Evolutionary conservation across 352 stramenopile species (phyloP).

Genomic region (Globisporangium paroecandrum): DNA sequence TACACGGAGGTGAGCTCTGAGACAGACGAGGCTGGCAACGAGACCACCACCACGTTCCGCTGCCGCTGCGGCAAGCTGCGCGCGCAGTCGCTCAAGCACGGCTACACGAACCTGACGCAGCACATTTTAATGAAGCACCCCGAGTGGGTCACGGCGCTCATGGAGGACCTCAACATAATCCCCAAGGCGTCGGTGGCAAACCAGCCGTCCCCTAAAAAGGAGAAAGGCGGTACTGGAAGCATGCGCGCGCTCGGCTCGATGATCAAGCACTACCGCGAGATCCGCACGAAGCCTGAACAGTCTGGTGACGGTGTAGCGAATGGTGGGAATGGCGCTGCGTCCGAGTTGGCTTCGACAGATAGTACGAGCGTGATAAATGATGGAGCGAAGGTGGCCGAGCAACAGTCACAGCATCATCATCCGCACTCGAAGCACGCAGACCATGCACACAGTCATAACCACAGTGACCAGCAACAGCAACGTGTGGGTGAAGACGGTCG

Average conservation of each 20-base stretch:
- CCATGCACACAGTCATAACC: neutral
- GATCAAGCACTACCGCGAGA: conserved; percentile 14
- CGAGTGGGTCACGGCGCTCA: conserved; percentile 40
- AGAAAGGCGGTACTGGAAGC: conserved; percentile 7
- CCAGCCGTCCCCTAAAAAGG: neutral
- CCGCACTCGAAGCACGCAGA: neutral
- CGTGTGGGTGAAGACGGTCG: neutral
- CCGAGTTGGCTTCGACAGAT: neutral
- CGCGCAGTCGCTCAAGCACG: conserved; percentile 46
- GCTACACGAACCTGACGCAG: conserved; percentile 66
- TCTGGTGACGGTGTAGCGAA: neutral
- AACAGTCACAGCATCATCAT: too few relatives aligned
- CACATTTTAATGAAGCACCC: conserved; percentile 64
- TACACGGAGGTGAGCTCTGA: conserved; percentile 30
- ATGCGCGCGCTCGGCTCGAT: conserved; percentile 13
- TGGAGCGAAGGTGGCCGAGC: neutral
- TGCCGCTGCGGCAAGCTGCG: conserved; percentile 66
- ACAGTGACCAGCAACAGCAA: neutral
- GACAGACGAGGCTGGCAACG: conserved; percentile 11
- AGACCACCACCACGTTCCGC: conserved; percentile 32
- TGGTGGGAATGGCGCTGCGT: neutral
- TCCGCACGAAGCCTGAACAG: conserved; percentile 6
- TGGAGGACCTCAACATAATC: conserved; percentile 23
- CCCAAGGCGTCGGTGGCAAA: conserved; percentile 15
- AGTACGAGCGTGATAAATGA: neutral